Conservation (phyloP, 495 filamentous ascomycete species). For the Podospora pseudocomata region DNA sequence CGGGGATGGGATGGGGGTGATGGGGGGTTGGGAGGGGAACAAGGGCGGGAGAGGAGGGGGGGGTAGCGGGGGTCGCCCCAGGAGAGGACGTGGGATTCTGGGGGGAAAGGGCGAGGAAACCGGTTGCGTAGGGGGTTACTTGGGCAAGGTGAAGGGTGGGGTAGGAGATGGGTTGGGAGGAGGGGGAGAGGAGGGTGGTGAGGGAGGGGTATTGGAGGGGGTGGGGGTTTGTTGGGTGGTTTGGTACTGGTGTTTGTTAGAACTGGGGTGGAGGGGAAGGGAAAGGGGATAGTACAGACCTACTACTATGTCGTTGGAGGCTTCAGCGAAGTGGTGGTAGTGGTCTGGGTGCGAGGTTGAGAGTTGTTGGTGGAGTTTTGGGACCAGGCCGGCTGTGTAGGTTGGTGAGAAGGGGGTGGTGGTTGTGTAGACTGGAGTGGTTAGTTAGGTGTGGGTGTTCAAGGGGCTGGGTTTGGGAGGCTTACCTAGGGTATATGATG, state of each 20-base stretch:
- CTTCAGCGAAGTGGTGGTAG: conserved; percentile 21
- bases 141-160: conserved; percentile 33
- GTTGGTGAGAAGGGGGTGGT: neutral
- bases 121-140: conserved; percentile 47
- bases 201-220: conserved; percentile 30
- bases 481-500: conserved; percentile 43
- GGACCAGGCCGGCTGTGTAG: conserved; percentile 19
- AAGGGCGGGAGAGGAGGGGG: conserved; percentile 46
- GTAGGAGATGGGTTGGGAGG: conserved; percentile 10
- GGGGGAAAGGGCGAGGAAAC: conserved; percentile 51
- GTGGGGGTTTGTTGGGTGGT: conserved; percentile 20
- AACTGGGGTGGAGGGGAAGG: neutral
- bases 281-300: too few relatives aligned
- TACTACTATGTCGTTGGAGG: conserved; percentile 26
- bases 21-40: conserved; percentile 7
- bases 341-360: conserved; percentile 8
- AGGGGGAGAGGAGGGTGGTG: conserved; percentile 13
- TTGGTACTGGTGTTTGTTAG: neutral
- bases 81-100: conserved; percentile 43
- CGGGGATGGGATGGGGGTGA: conserved; percentile 42
- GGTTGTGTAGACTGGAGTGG: neutral
- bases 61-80: conserved; percentile 59
- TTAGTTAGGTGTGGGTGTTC: neutral
- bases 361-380: conserved; percentile 12
- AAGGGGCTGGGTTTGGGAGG: neutral